Base-by-base conservation (phyloP, 257 asterid genomes). In the Linderniella brevidens region DNA sequence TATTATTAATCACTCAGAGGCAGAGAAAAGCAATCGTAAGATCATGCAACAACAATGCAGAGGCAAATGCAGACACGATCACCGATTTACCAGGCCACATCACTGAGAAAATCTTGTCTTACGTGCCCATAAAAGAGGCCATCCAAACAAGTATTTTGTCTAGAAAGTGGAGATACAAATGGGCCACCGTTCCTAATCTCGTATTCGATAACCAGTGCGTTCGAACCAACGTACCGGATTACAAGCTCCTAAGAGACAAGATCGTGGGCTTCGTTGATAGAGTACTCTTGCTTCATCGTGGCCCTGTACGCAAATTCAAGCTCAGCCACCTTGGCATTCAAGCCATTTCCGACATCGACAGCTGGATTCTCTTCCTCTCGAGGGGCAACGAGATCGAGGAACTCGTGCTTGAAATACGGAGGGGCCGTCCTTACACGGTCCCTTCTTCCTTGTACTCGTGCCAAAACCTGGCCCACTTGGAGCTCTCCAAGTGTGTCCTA, bases 81-180 rank as follows among this genome's bases (percentile, higher is more conserved):
- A 84, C 69, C 73, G 73, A 67, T 67, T 74, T 88, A 59, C 95
- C 98, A 12, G 88, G 72, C 54, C 94, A 76, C 58, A 68, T 88
- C 19, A 57, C 74, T 6, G 97, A 88, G 72, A 80, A 76, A 56
- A 72, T 88, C 40, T 64, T 88, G 74, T 88, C 94, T 41, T 74
- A 76, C 67, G 60, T 88, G 64, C 62, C 94, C 16, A 66, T 88
- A 37, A 65, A 90, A 54, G 95, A 88, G 71, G 92, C 94, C 7
- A 90, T 78, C 60, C 78, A 90, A 64, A 76, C 86, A 20, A 78
- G 98, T 68, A 55, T 80, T 55, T 57, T 88, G 54, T 80, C 95
- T n/a, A 80, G 66, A 68, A 88, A 70, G 65, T 88, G 95, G 97
- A 78, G 97, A 67, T 80, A 76, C 78, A 88, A 75, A 80, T 88